Evolutionary conservation across 2,329 filamentous ascomycete genomes (phyloP).

Genomic region (Penicillium capsulatum): DNA sequence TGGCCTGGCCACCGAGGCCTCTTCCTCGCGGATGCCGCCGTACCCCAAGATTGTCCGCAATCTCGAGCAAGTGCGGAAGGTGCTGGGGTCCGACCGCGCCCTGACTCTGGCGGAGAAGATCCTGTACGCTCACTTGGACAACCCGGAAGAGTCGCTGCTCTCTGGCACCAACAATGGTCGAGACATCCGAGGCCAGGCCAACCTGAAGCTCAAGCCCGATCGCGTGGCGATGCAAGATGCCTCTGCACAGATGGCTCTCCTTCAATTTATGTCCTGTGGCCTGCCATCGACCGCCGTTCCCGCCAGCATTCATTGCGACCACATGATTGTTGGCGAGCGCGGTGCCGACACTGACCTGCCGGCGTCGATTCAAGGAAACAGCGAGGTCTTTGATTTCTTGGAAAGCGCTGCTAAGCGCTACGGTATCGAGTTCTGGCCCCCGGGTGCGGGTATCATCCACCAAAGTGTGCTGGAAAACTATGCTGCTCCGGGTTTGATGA

Average conservation of each 20-base stretch:
- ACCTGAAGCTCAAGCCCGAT: conserved; percentile 95
- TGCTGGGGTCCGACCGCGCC: conserved; percentile 60
- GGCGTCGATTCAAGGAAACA: conserved; percentile 82
- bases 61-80: conserved; percentile 68
- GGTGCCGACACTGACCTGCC: conserved; percentile 83
- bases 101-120: conserved; percentile 97
- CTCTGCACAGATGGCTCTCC: conserved; percentile 93
- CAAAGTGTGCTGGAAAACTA: conserved; percentile 98
- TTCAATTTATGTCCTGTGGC: conserved; percentile 98
- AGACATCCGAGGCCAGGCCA: conserved; percentile 79
- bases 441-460: conserved; percentile 91
- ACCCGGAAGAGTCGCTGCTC: conserved; percentile 81
- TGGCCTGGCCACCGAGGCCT: conserved; percentile 37
- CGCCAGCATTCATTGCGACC: conserved; percentile 97
- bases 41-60: conserved; percentile 78
- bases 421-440: conserved; percentile 93
- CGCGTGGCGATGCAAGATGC: conserved; percentile 99
- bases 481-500: conserved; percentile 93
- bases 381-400: conserved; percentile 95
- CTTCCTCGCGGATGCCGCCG: conserved; percentile 62
- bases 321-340: conserved; percentile 93
- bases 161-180: conserved; percentile 77
- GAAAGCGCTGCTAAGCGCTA: conserved; percentile 89
- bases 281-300: conserved; percentile 86
- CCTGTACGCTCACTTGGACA: conserved; percentile 89